Conservation (phyloP, 1,284 basidiomycete species). For the Ceratorhiza oryzae-sativae region DNA sequence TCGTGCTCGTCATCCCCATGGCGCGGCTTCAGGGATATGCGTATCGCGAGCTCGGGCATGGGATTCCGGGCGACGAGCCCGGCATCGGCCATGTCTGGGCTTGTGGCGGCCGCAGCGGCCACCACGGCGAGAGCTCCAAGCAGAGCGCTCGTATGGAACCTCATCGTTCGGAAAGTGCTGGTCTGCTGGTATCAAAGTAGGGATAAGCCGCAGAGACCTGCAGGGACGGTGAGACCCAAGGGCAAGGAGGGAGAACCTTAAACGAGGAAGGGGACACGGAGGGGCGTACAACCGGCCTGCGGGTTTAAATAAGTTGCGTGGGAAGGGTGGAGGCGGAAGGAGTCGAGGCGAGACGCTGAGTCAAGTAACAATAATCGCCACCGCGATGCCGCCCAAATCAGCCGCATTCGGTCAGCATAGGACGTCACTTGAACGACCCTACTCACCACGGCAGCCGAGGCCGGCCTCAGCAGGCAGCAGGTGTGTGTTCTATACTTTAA, state of each 20-base stretch:
- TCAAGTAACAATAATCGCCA: slow-evolving; percentile 6
- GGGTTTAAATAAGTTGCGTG: slow-evolving; percentile 10
- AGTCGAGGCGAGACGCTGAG: slow-evolving; percentile 37
- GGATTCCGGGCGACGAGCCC: neutral
- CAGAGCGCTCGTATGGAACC: neutral
- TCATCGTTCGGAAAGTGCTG: slow-evolving; percentile 9
- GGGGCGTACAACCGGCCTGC: slow-evolving; percentile 15
- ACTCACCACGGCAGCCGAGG: slow-evolving; percentile 21
- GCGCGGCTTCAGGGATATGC: slow-evolving; percentile 1
- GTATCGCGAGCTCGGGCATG: slow-evolving; percentile 1
- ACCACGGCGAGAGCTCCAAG: slow-evolving; percentile 1
- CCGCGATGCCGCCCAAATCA: neutral
- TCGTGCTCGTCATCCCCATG: slow-evolving; percentile 16
- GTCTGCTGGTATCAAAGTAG: neutral
- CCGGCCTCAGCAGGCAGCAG: slow-evolving; percentile 19
- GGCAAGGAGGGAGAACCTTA: neutral
- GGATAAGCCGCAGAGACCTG: neutral
- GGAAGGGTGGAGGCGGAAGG: slow-evolving; percentile 10
- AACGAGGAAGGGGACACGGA: neutral
- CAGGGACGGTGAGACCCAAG: neutral
- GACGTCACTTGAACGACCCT: slow-evolving; percentile 25
- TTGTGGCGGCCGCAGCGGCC: neutral
- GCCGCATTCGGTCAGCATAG: slow-evolving; percentile 10
- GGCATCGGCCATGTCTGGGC: neutral
- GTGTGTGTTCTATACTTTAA: slow-evolving; percentile 9